These are phyloP conservation scores for Eucalyptus virginea DNA, from an alignment of 345 rosid species.

Conservation along the genomic window DNA sequence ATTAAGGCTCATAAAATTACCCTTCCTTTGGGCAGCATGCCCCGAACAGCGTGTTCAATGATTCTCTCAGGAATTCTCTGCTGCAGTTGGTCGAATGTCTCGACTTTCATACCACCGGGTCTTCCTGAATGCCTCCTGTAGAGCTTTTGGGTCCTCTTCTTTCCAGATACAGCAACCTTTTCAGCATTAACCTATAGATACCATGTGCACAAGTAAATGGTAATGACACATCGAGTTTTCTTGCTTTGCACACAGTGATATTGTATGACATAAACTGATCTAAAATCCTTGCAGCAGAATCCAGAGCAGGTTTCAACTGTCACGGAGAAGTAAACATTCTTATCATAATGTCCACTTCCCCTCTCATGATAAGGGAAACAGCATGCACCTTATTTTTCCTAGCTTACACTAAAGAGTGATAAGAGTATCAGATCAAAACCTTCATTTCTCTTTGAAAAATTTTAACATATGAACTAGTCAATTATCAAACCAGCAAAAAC, in stretches of 20 bases:
- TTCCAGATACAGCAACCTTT: slow-evolving; percentile 92
- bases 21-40: slow-evolving; percentile 99
- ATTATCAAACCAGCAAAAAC: neutral
- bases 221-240: neutral
- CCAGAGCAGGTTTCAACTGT: neutral
- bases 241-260: neutral
- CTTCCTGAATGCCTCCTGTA: slow-evolving; percentile 99
- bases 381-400: neutral
- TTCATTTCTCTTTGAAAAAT: neutral
- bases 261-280: neutral
- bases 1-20: slow-evolving; percentile 20
- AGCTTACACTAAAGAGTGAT: neutral
- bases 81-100: slow-evolving; percentile 83
- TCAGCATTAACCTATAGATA: slow-evolving; percentile 80
- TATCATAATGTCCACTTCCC: neutral
- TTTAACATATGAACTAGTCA: neutral
- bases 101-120: slow-evolving; percentile 97
- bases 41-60: slow-evolving; percentile 94
- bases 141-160: slow-evolving; percentile 85
- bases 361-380: neutral
- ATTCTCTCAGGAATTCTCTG: slow-evolving; percentile 96
- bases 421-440: neutral
- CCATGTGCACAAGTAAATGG: neutral
- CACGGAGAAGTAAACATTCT: neutral
- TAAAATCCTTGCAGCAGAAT: neutral